phyloP scores from a whole-genome alignment of 83 land plant genomes.

The Larix sibirica region DNA sequence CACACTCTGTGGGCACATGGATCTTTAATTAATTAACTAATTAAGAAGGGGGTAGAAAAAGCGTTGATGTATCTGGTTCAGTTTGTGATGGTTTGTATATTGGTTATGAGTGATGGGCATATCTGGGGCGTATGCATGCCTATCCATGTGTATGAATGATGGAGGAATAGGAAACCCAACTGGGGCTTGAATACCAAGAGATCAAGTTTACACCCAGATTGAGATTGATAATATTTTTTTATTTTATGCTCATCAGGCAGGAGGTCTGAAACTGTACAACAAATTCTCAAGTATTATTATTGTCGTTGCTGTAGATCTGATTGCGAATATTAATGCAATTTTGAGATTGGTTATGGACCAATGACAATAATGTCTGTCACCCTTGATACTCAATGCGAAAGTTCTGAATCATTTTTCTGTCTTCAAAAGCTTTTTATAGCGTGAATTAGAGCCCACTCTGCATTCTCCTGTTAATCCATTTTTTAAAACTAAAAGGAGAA shows the following conservation, averaged over 20 bases:
- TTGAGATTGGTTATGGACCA: not conserved
- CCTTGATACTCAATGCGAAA: not conserved
- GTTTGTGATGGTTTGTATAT: not conserved
- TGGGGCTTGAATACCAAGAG: not conserved
- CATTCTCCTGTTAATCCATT: too few relatives aligned
- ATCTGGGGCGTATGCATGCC: not conserved
- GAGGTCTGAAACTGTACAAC: constrained; percentile 4
- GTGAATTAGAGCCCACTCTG: too few relatives aligned
- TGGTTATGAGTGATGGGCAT: too few relatives aligned
- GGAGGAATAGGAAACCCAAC: not conserved
- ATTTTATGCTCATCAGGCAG: not conserved
- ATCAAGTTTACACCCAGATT: constrained; percentile 2
- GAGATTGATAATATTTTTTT: not conserved
- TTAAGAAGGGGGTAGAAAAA: not conserved
- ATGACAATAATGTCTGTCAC: not conserved
- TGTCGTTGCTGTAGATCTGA: not conserved
- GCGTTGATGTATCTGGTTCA: not conserved
- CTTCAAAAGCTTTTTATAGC: too few relatives aligned
- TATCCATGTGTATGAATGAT: not conserved
- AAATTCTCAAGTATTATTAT: not conserved
- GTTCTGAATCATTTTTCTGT: not conserved
- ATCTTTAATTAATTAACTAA: too few relatives aligned
- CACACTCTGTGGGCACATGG: too few relatives aligned
- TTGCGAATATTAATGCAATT: not conserved
- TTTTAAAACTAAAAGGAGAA: too few relatives aligned